phyloP scores from a whole-genome alignment of 345 rosid species.

The Litchi chinensis region DNA sequence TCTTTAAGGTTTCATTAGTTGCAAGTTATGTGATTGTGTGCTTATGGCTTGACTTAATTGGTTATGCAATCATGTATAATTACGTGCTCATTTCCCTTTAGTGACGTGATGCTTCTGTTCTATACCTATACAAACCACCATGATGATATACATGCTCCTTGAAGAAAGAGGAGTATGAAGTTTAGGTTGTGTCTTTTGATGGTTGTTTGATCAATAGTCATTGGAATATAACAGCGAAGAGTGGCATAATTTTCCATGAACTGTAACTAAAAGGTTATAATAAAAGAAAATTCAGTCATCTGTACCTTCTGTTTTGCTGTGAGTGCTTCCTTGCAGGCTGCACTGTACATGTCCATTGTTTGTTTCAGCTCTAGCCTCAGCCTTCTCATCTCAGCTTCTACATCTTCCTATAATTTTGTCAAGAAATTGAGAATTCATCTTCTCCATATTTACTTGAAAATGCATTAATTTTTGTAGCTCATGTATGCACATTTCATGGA shows the following conservation, averaged over 20 bases:
- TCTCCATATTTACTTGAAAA: not conserved
- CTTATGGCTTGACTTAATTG: too few relatives aligned
- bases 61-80: too few relatives aligned
- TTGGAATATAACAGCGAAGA: not conserved
- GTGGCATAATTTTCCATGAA: too few relatives aligned
- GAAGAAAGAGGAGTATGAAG: too few relatives aligned
- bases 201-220: not conserved
- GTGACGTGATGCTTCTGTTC: too few relatives aligned
- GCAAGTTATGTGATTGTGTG: not conserved
- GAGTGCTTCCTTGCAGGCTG: constrained; percentile 79
- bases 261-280: not conserved
- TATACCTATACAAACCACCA: too few relatives aligned
- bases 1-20: not conserved
- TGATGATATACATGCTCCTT: too few relatives aligned
- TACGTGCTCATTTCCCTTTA: too few relatives aligned
- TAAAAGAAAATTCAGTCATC: not conserved
- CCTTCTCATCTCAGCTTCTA: constrained; percentile 83
- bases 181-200: not conserved
- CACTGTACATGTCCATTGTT: constrained; percentile 74
- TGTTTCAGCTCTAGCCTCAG: constrained; percentile 73
- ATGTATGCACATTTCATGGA: too few relatives aligned
- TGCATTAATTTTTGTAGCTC: not conserved
- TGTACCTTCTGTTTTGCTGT: constrained; percentile 62
- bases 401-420: constrained; percentile 57
- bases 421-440: not conserved